Evolutionary conservation across 495 filamentous ascomycete genomes (phyloP).

Genomic region (Neohortaea acidophila): DNA sequence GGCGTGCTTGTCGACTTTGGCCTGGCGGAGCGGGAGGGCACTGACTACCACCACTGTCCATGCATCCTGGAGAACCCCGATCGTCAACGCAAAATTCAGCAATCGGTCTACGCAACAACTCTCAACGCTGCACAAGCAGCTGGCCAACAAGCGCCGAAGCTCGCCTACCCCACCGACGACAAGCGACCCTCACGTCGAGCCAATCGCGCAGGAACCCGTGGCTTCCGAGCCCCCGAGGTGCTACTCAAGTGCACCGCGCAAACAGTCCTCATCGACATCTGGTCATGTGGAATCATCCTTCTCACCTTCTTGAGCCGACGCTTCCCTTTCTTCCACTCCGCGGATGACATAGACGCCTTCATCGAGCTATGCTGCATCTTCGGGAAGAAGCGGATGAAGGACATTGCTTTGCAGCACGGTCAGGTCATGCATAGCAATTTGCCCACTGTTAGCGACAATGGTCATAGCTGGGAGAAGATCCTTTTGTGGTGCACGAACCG

Average conservation of each 20-base stretch:
- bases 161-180: slow-evolving; percentile 53
- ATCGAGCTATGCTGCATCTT: slow-evolving; percentile 95
- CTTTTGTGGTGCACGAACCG: slow-evolving; percentile 74
- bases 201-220: slow-evolving; percentile 89
- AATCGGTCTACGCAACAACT: slow-evolving; percentile 21
- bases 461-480: slow-evolving; percentile 80
- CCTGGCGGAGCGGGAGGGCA: slow-evolving; percentile 68
- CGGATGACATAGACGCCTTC: slow-evolving; percentile 91
- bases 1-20: slow-evolving; percentile 96
- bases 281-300: slow-evolving; percentile 89
- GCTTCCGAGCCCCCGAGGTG: slow-evolving; percentile 91
- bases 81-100: slow-evolving; percentile 22
- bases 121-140: slow-evolving; percentile 14
- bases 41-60: slow-evolving; percentile 56
- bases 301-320: slow-evolving; percentile 76
- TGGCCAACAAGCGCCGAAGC: slow-evolving; percentile 26
- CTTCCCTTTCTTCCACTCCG: slow-evolving; percentile 96
- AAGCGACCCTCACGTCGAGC: slow-evolving; percentile 73
- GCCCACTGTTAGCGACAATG: slow-evolving; percentile 69
- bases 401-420: slow-evolving; percentile 69
- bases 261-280: slow-evolving; percentile 82
- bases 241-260: slow-evolving; percentile 95
- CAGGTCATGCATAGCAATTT: slow-evolving; percentile 80
- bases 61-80: slow-evolving; percentile 39
- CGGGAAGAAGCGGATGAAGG: slow-evolving; percentile 66